Base-by-base conservation (phyloP, 257 asterid species). In the Ophiorrhiza pumila region DNA sequence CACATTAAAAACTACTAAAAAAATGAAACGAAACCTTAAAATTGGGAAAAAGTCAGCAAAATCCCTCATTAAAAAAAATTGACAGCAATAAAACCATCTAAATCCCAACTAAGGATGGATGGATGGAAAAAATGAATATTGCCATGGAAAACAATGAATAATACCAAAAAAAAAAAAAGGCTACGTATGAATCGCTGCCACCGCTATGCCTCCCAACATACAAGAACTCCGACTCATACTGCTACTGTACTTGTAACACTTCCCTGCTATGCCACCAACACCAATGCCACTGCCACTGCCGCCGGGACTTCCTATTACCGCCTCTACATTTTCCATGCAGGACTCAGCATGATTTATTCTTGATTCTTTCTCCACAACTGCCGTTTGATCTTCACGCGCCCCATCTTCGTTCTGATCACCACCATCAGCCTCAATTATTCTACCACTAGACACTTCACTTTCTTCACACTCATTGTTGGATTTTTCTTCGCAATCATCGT, bases 131-230 rank as follows among this genome's bases (percentile, higher is more conserved):
- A n/a, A n/a, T n/a, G n/a, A n/a, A n/a, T n/a, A n/a, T n/a, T n/a
- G n/a, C n/a, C n/a, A n/a, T n/a, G n/a, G n/a, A 55, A 53, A 52
- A 76, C 13, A 42, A 47, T 4, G 7, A n/a, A 39, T 8, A 25
- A 72, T 32, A 49, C 67, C 18, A 53, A 63, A 27, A 35, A 7
- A 47, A 0, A n/a, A 41, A 9, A 46, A 27, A 27, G 1, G 45
- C 80, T 72, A 88, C 35, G 77, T 86, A 45, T 61, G 92, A 73
- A 86, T 37, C 50, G 83, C 39, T n/a, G 82, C 60, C 45, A 79
- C 80, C 17, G 80, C 63, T 71, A 81, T 73, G 8, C 68, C 79
- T 7, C 71, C 77, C 23, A 87, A 59, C 20, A 83, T 81, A 17
- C 83, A 86, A 22, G 82, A 76, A 56, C 55, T 84, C 59, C 77